Evolutionary conservation across 495 filamentous ascomycete genomes (phyloP).

Genomic region (Eremomyces bilateralis): DNA sequence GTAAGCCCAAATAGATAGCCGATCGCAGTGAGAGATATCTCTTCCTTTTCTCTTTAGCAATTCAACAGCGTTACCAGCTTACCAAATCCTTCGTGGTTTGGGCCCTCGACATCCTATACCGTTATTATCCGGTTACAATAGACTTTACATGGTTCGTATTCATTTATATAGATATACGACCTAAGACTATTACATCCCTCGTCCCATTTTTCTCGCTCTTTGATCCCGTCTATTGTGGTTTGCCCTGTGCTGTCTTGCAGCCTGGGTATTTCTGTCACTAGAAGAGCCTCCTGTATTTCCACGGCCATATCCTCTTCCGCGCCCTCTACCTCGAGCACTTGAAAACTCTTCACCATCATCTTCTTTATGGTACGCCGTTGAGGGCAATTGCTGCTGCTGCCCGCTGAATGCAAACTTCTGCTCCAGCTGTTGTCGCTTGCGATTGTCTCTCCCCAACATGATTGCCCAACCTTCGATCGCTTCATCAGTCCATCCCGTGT

Average conservation of each 20-base stretch:
- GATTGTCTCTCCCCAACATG: slow-evolving; percentile 57
- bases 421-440: slow-evolving; percentile 41
- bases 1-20: no score
- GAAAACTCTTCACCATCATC: slow-evolving; percentile 20
- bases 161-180: no score
- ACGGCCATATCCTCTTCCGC: slow-evolving; percentile 26
- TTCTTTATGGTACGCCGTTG: slow-evolving; percentile 40
- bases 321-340: slow-evolving; percentile 25
- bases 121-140: no score
- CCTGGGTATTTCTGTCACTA: slow-evolving; percentile 35
- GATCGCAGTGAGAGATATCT: no score
- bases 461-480: slow-evolving; percentile 84
- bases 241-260: slow-evolving; percentile 29
- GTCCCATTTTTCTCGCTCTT: slow-evolving; percentile 24
- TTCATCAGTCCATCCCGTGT: slow-evolving; percentile 83
- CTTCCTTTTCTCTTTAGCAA: no score
- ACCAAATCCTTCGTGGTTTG: no score
- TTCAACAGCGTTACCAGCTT: no score
- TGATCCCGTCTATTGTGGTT: slow-evolving; percentile 24
- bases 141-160: no score
- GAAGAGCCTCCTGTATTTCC: slow-evolving; percentile 33
- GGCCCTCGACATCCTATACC: no score
- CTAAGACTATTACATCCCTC: no score
- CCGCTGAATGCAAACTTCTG: slow-evolving; percentile 35
- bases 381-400: slow-evolving; percentile 35